Evolutionary conservation across 2,329 filamentous ascomycete species (phyloP), one percentile per base, ranked within the genome.

Genomic region (Raffaelea albimanens): DNA sequence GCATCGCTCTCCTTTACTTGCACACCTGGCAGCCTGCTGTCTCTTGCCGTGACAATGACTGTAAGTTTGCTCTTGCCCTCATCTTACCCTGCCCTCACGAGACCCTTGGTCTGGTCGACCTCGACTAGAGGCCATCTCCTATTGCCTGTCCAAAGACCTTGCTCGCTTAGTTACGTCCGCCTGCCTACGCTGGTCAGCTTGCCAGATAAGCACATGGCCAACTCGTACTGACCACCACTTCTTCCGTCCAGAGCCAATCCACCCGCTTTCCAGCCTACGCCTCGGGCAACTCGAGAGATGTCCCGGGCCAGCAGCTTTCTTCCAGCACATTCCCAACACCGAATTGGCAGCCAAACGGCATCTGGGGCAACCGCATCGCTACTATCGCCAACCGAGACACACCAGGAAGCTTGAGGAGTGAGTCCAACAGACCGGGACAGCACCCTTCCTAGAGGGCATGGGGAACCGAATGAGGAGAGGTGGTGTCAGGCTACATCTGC

Each of bases 321-420:
- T 68, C 61, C 57, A 48, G 40, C 44, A 60, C 61, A 45, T 67
- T 67, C 52, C 47, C 57, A 31, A 56, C 57, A 54, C 56, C 63
- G 40, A 57, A 56, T 52, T 72, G 58, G 59, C 68, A 67, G 45
- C 51, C 61, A 8, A 60, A 59, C 47, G 69, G 65, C 29, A 75
- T 80, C 39, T 80, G 77, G 14, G 77, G 68, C 69, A 13, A 38
- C 50, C 43, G n/a, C 25, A 19, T 48, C 11, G 3, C 45, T 3
- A 29, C 50, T 3, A 66, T 66, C 57, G 63, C 63, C 60, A 66
- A 65, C 50, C 68, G 63, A 56, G 75, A 72, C 52, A 58, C 65
- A 42, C 40, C 43, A 16, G 62, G 65, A 34, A 66, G 63, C 43
- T 63, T 71, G 16, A 41, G 4, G 20, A 31, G 19, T 5, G 33